Percentiles rank a stretch among this genome's conserved stretches.
Evolutionary conservation across 2,329 filamentous ascomycete genomes (phyloP).

Genomic region (Talaromyces verruculosus): DNA sequence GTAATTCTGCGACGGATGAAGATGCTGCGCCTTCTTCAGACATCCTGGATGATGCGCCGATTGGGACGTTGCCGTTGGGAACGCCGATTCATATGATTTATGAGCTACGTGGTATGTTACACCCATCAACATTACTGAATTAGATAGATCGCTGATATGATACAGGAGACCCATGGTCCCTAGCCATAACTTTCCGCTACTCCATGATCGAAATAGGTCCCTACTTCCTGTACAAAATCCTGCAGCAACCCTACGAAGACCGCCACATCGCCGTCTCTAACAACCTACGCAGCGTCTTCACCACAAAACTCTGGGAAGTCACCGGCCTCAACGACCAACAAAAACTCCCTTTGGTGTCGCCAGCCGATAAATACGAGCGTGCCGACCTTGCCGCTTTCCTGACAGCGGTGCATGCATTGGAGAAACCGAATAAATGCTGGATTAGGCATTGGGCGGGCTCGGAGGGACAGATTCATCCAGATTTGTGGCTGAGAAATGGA

Average conservation of each 20-base stretch:
- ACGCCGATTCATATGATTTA: neutral
- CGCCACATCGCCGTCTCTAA: slow-evolving; percentile 24
- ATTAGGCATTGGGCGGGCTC: neutral
- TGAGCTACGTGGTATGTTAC: neutral
- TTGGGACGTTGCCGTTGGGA: neutral
- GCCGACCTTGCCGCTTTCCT: slow-evolving; percentile 19
- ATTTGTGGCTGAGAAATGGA: slow-evolving; percentile 14
- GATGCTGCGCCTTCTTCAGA: neutral
- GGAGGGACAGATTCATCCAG: neutral
- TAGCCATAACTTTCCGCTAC: slow-evolving; percentile 4
- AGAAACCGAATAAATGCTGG: neutral
- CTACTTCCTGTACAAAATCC: slow-evolving; percentile 22
- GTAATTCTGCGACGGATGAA: neutral
- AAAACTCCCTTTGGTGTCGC: neutral
- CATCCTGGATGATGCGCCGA: neutral
- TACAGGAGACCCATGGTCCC: slow-evolving; percentile 12
- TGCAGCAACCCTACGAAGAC: slow-evolving; percentile 16
- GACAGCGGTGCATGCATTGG: neutral
- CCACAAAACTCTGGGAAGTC: slow-evolving; percentile 21
- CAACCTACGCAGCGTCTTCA: neutral
- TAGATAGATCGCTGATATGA: neutral
- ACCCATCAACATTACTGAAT: neutral
- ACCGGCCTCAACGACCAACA: slow-evolving; percentile 9
- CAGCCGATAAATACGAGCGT: slow-evolving; percentile 13
- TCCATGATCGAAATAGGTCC: slow-evolving; percentile 22